phyloP scores from a whole-genome alignment of 2,329 filamentous ascomycete species.

The Pezicula neosporulosa region DNA sequence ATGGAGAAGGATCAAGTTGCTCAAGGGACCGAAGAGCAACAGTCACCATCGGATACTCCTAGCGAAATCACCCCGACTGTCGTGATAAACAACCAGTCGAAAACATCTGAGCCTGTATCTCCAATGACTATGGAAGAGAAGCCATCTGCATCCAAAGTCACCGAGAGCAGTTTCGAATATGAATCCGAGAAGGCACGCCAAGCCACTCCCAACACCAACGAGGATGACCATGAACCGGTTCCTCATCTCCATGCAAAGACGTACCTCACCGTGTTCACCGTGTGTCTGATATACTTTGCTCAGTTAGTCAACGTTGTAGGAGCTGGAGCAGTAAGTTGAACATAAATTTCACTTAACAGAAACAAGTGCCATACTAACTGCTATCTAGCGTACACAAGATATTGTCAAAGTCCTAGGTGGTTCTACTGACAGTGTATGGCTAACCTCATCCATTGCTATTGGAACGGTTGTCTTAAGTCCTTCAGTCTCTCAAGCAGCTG shows the following conservation, averaged over 20 bases:
- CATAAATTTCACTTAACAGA: neutral
- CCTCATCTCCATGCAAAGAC: constrained; percentile 31
- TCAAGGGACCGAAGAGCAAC: too few relatives aligned
- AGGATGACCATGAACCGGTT: constrained; percentile 6
- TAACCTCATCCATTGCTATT: constrained; percentile 33
- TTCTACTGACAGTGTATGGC: constrained; percentile 22
- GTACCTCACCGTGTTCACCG: constrained; percentile 30
- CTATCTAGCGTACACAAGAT: constrained; percentile 5
- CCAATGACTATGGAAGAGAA: neutral
- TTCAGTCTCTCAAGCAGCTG: constrained; percentile 35
- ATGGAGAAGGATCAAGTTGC: too few relatives aligned
- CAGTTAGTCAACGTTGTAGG: constrained; percentile 33
- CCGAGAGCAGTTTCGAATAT: neutral
- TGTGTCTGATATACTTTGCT: constrained; percentile 33
- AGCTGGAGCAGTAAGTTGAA: constrained; percentile 6
- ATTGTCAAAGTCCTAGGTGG: constrained; percentile 5
- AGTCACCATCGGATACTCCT: too few relatives aligned
- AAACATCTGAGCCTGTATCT: neutral
- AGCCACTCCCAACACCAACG: neutral
- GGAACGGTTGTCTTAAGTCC: constrained; percentile 33
- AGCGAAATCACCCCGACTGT: too few relatives aligned
- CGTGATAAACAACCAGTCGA: too few relatives aligned
- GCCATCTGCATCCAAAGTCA: neutral
- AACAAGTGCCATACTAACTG: neutral
- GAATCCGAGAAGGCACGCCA: neutral